phyloP scores from a whole-genome alignment of 345 rosid genomes.

The Kernera saxatilis region DNA sequence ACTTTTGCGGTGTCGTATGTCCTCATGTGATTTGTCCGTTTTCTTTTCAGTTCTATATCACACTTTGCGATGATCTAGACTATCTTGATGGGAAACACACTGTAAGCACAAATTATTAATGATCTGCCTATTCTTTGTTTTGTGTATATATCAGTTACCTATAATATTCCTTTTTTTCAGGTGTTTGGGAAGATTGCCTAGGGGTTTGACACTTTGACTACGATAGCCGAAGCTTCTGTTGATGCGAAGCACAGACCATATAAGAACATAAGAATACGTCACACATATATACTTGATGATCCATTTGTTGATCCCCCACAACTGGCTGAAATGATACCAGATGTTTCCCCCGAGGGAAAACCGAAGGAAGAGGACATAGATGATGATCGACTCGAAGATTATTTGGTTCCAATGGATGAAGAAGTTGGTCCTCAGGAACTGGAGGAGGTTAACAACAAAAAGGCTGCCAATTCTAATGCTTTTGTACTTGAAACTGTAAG shows the following conservation, averaged over 20 bases:
- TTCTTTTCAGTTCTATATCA: too few relatives aligned
- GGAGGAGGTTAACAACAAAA: slow-evolving; percentile 67
- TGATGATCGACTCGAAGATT: slow-evolving; percentile 93
- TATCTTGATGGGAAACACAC: slow-evolving; percentile 98
- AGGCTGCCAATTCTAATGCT: slow-evolving; percentile 89
- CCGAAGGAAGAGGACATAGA: slow-evolving; percentile 88
- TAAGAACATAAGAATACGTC: slow-evolving; percentile 87
- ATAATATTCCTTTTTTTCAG: slow-evolving; percentile 29
- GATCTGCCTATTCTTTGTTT: not conserved
- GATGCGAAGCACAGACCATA: slow-evolving; percentile 76
- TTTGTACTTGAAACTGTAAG: slow-evolving; percentile 97
- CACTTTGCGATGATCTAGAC: too few relatives aligned
- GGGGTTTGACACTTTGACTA: slow-evolving; percentile 74
- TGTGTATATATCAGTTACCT: not conserved
- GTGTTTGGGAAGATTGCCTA: slow-evolving; percentile 94
- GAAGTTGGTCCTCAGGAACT: slow-evolving; percentile 57
- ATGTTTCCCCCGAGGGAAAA: slow-evolving; percentile 87
- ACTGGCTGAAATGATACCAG: slow-evolving; percentile 71
- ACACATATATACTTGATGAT: slow-evolving; percentile 75
- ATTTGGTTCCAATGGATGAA: slow-evolving; percentile 97
- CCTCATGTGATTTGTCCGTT: too few relatives aligned
- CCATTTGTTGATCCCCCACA: slow-evolving; percentile 88
- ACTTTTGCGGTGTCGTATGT: too few relatives aligned
- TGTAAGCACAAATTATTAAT: slow-evolving; percentile 40
- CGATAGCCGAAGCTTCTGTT: slow-evolving; percentile 87